phyloP scores from a whole-genome alignment of 2,329 filamentous ascomycete genomes.

The Teratosphaeria zuluensis region DNA sequence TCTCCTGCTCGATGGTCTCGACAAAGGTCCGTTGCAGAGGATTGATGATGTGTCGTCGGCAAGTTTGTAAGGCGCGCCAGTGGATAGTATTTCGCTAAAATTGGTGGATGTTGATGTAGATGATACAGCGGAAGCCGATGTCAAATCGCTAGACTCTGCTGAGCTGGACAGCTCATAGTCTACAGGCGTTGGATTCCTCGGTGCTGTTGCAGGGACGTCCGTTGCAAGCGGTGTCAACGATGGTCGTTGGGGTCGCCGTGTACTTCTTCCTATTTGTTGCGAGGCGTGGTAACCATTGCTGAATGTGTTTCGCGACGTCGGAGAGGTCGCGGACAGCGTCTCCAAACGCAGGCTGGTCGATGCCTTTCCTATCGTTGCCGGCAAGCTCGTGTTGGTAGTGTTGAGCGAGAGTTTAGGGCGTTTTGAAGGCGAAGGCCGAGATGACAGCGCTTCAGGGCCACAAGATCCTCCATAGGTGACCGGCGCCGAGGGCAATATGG shows the following conservation, averaged over 20 bases:
- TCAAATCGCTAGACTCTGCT: slow-evolving; percentile 18
- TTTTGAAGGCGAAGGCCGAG: slow-evolving; percentile 21
- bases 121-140: slow-evolving; percentile 29
- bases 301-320: slow-evolving; percentile 53
- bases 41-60: slow-evolving; percentile 38
- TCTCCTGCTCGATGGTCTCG: slow-evolving; percentile 15
- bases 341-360: slow-evolving; percentile 46
- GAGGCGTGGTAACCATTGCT: slow-evolving; percentile 47
- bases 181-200: slow-evolving; percentile 10
- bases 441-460: slow-evolving; percentile 9
- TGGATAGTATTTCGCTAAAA: slow-evolving; percentile 24
- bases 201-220: slow-evolving; percentile 15
- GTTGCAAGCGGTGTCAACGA: slow-evolving; percentile 25
- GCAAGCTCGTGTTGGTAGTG: slow-evolving; percentile 38
- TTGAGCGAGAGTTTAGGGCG: slow-evolving; percentile 53
- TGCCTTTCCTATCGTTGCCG: slow-evolving; percentile 39
- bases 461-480: slow-evolving; percentile 17
- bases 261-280: slow-evolving; percentile 10
- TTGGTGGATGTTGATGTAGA: slow-evolving; percentile 18
- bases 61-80: slow-evolving; percentile 36
- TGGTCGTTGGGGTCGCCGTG: slow-evolving; percentile 15
- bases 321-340: slow-evolving; percentile 47
- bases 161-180: slow-evolving; percentile 5
- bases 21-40: slow-evolving; percentile 35
- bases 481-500: slow-evolving; percentile 28